A percentile compares a stretch with the other conserved stretches of the same genome.
These are phyloP conservation scores for Ploettnerulaceae sp. DNA, from an alignment of 2,329 filamentous ascomycete genomes.

Conservation along the genomic window DNA sequence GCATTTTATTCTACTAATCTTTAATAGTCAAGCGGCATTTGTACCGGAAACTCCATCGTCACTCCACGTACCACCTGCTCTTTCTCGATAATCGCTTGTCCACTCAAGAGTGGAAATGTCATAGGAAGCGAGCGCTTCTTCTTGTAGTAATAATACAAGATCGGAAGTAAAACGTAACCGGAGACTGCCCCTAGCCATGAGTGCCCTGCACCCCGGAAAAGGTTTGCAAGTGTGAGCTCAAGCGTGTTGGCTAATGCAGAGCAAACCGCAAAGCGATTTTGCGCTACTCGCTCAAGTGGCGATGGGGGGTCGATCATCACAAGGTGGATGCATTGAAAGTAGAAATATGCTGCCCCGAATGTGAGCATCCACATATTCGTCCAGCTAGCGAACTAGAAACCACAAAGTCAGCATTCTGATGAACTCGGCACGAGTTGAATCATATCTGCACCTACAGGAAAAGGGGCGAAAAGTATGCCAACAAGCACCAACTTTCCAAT, in stretches of 20 bases:
- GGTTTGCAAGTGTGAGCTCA: neutral
- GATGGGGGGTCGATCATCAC: neutral
- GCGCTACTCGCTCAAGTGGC: neutral
- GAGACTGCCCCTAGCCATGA: neutral
- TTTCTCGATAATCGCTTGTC: too few species aligned
- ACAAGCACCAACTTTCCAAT: neutral
- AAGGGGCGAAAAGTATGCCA: neutral
- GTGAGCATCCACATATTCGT: slow-evolving; percentile 3
- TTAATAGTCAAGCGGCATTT: too few species aligned
- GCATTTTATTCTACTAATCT: too few species aligned
- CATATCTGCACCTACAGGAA: slow-evolving; percentile 2
- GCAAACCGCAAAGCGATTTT: neutral
- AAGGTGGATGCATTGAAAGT: neutral
- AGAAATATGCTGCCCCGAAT: neutral
- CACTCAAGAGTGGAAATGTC: too few species aligned
- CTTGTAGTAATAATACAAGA: neutral
- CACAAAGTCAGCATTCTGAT: neutral
- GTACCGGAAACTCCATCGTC: too few species aligned
- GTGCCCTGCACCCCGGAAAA: neutral
- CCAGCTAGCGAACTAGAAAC: slow-evolving; percentile 1
- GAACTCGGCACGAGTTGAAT: too few species aligned
- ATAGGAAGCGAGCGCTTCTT: too few species aligned
- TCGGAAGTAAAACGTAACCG: neutral
- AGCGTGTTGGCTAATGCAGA: slow-evolving; percentile 3
- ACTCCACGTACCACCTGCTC: too few species aligned